These are phyloP conservation scores for Dryadomyces quercus-mongolicae DNA, from an alignment of 2,329 filamentous ascomycete species.

Conservation along the genomic window DNA sequence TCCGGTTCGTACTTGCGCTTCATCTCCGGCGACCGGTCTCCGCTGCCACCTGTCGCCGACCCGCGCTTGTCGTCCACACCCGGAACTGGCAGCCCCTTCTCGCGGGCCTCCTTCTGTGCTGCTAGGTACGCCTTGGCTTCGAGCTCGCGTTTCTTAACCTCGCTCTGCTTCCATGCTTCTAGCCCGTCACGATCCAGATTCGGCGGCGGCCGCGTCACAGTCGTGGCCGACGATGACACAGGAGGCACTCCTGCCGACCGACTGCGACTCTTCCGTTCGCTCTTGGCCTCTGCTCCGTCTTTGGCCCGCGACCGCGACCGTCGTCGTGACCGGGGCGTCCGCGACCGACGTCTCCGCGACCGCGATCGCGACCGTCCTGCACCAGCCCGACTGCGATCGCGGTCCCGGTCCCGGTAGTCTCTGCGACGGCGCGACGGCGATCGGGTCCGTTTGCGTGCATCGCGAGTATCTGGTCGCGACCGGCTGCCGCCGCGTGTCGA, in stretches of 20 bases:
- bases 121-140: conserved; percentile 54
- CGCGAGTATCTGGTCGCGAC: background rate
- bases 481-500: background rate
- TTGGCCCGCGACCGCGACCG: conserved; percentile 4
- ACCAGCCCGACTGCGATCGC: conserved; percentile 4
- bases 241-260: conserved; percentile 19
- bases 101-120: conserved; percentile 46
- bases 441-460: conserved; percentile 2
- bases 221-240: background rate
- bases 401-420: conserved; percentile 6
- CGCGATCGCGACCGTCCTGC: conserved; percentile 3
- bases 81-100: conserved; percentile 45
- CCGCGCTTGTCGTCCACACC: conserved; percentile 41
- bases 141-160: conserved; percentile 49
- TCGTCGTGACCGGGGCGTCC: background rate
- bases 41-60: conserved; percentile 12
- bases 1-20: conserved; percentile 26
- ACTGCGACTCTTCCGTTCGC: conserved; percentile 30
- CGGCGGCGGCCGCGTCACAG: conserved; percentile 22
- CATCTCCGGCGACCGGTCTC: conserved; percentile 30
- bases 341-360: background rate
- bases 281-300: background rate
- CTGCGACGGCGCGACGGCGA: conserved; percentile 8
- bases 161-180: conserved; percentile 47
- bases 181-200: conserved; percentile 33